Evolutionary conservation across 2,329 filamentous ascomycete genomes (phyloP).

Genomic region (Sphaceloma murrayae): DNA sequence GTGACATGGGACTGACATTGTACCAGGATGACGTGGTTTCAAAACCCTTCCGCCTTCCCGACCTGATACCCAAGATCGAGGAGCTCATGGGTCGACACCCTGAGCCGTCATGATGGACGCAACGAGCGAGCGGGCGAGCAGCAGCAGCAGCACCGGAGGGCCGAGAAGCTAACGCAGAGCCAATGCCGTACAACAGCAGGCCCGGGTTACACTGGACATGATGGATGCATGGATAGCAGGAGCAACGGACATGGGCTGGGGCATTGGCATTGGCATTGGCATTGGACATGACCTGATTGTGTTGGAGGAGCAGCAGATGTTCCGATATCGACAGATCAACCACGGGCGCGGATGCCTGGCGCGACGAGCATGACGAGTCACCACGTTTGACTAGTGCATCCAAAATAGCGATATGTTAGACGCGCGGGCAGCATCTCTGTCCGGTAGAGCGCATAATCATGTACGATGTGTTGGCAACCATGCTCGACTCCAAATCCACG

Average conservation of each 20-base stretch:
- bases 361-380: not conserved
- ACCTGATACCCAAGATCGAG: conserved; percentile 43
- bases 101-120: not conserved
- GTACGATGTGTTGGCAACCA: conserved; percentile 12
- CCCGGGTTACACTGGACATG: not conserved
- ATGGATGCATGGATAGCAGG: not conserved
- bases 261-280: no score
- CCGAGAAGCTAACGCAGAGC: no score
- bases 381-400: not conserved
- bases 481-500: conserved; percentile 3
- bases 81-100: conserved; percentile 33
- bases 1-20: conserved; percentile 17
- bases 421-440: conserved; percentile 3
- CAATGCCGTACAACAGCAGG: no score
- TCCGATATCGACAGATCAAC: conserved; percentile 10
- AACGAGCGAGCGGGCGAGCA: not conserved
- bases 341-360: conserved; percentile 9
- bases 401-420: not conserved
- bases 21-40: conserved; percentile 41
- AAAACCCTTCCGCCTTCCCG: conserved; percentile 43
- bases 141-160: no score
- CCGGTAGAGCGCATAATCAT: conserved; percentile 8
- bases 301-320: no score
- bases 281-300: no score
- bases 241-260: no score